Percentiles rank a stretch among this genome's conserved stretches.
Evolutionary conservation across 257 asterid genomes (phyloP).

Genomic region (Ehretia macrophylla): DNA sequence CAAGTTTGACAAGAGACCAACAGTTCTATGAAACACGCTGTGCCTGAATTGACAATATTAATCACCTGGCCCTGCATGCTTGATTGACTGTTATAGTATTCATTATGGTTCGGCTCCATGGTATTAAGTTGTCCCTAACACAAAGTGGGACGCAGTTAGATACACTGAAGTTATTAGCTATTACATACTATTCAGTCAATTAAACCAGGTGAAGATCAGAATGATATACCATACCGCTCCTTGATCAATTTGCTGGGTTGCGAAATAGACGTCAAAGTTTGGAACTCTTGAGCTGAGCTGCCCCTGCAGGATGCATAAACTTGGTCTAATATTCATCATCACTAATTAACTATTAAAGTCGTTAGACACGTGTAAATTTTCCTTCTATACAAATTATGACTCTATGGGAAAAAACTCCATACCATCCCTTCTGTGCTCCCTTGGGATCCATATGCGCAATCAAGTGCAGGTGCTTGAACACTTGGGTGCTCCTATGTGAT

Average conservation of each 20-base stretch:
- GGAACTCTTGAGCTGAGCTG: conserved; percentile 21
- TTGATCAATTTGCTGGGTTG: conserved; percentile 14
- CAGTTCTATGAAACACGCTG: conserved; percentile 1
- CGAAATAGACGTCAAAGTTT: conserved; percentile 10
- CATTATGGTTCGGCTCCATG: conserved; percentile 9
- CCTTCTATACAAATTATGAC: neutral
- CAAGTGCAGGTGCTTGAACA: conserved; percentile 20
- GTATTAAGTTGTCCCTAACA: conserved; percentile 24
- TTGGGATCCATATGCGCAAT: conserved; percentile 22
- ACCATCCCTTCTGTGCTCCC: conserved; percentile 19
- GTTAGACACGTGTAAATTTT: neutral
- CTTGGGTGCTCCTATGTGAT: conserved; percentile 24
- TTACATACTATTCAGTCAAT: too few species aligned
- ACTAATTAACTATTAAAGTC: neutral
- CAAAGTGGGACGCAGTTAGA: neutral
- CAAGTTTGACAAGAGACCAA: neutral
- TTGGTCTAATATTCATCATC: neutral
- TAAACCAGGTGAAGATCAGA: neutral
- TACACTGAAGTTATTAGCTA: neutral
- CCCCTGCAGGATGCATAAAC: conserved; percentile 13
- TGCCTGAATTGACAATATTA: conserved; percentile 8
- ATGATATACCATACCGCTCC: conserved; percentile 15
- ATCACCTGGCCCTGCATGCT: conserved; percentile 23
- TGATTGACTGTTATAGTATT: conserved; percentile 16
- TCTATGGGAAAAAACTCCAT: conserved; percentile 4